Evolutionary conservation across 2,329 filamentous ascomycete genomes (phyloP).

Genomic region (Aspergillus terreus): DNA sequence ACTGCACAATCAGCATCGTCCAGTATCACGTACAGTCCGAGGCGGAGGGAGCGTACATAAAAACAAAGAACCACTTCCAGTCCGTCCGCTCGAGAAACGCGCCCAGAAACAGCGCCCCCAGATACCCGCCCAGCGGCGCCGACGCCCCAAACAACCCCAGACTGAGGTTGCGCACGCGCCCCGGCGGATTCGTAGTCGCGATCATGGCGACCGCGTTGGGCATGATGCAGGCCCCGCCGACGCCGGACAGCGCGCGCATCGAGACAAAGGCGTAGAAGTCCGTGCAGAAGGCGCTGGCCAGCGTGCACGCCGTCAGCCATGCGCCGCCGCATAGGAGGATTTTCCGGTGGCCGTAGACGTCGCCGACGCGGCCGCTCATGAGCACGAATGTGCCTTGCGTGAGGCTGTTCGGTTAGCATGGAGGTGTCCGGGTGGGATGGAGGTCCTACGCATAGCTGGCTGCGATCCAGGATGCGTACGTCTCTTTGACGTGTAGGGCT

Average conservation of each 20-base stretch:
- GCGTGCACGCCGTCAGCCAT: constrained; percentile 55
- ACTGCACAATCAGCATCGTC: constrained; percentile 7
- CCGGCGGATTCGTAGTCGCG: constrained; percentile 46
- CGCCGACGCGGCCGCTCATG: constrained; percentile 54
- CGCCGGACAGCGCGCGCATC: constrained; percentile 46
- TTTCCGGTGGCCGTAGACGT: constrained; percentile 55
- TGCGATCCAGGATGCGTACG: constrained; percentile 24
- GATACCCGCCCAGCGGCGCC: constrained; percentile 45
- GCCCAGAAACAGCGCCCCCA: constrained; percentile 41
- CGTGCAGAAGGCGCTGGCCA: constrained; percentile 48
- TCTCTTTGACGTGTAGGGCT: constrained; percentile 14
- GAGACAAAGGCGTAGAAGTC: constrained; percentile 43
- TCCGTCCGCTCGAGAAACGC: constrained; percentile 33
- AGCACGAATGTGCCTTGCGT: constrained; percentile 58
- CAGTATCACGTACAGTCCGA: too few species aligned
- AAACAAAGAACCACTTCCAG: constrained; percentile 44
- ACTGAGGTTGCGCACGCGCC: constrained; percentile 43
- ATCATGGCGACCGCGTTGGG: constrained; percentile 53
- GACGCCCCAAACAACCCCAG: constrained; percentile 48
- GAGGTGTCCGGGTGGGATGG: background rate
- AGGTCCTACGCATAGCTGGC: constrained; percentile 23
- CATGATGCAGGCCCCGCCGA: constrained; percentile 51
- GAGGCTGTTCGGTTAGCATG: constrained; percentile 28
- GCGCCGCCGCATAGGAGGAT: constrained; percentile 52
- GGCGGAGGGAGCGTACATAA: constrained; percentile 15